Conservation (phyloP, 2,329 filamentous ascomycete species). For the Sporothrix sp. region DNA sequence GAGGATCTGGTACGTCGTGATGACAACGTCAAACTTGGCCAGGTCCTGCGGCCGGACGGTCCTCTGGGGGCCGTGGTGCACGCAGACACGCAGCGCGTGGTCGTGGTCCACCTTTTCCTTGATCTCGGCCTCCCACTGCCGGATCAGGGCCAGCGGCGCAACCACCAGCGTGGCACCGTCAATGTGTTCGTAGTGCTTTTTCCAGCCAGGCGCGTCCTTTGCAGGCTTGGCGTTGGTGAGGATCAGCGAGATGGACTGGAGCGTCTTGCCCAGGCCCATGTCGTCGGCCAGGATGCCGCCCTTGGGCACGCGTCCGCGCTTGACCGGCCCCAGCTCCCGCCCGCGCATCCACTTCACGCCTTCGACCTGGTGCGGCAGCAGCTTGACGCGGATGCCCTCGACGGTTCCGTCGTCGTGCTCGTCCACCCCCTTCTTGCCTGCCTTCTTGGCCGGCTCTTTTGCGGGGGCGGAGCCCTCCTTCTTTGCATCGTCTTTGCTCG, state of each 20-base stretch:
- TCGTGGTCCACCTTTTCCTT: conserved; percentile 61
- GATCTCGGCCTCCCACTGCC: conserved; percentile 94
- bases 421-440: conserved; percentile 39
- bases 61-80: conserved; percentile 82
- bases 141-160: conserved; percentile 84
- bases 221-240: conserved; percentile 66
- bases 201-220: conserved; percentile 48
- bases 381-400: conserved; percentile 74
- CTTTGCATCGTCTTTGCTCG: neutral
- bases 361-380: conserved; percentile 89
- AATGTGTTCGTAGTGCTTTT: conserved; percentile 58
- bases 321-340: conserved; percentile 77
- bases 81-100: conserved; percentile 67
- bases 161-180: conserved; percentile 82
- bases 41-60: conserved; percentile 71
- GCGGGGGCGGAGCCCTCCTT: neutral
- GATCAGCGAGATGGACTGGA: conserved; percentile 85
- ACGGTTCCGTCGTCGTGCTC: conserved; percentile 43
- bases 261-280: conserved; percentile 93
- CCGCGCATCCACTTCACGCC: conserved; percentile 93
- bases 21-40: conserved; percentile 82
- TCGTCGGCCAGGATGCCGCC: conserved; percentile 95
- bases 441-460: conserved; percentile 42
- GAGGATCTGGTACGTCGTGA: conserved; percentile 93
- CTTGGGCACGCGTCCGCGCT: conserved; percentile 72